phyloP scores from a whole-genome alignment of 768 basidiomycete genomes.

The Boletus reticulatus region DNA sequence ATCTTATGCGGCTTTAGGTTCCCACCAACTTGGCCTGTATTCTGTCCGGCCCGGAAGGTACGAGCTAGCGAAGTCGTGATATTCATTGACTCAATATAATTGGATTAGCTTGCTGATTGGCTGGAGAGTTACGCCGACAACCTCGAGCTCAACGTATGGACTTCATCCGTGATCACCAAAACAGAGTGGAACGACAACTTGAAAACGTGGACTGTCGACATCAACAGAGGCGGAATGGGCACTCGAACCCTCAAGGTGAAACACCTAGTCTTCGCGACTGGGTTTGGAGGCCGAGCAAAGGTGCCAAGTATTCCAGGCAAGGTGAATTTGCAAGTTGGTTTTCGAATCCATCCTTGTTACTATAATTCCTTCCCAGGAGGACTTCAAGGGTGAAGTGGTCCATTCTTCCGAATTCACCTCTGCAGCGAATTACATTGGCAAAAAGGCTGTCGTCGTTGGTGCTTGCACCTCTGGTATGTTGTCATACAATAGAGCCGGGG shows the following conservation, averaged over 20 bases:
- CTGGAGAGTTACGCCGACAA: slow-evolving; percentile 58
- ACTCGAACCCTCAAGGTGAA: slow-evolving; percentile 39
- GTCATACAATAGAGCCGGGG: neutral
- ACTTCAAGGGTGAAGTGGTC: slow-evolving; percentile 50
- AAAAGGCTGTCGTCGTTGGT: slow-evolving; percentile 67
- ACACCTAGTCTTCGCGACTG: slow-evolving; percentile 58
- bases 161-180: slow-evolving; percentile 42
- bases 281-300: slow-evolving; percentile 44
- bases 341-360: neutral
- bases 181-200: slow-evolving; percentile 37
- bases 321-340: slow-evolving; percentile 21
- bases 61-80: neutral
- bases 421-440: slow-evolving; percentile 50
- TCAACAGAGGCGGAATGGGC: slow-evolving; percentile 34
- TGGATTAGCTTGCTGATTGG: slow-evolving; percentile 57
- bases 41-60: slow-evolving; percentile 50
- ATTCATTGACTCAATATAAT: too few relatives aligned
- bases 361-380: slow-evolving; percentile 28
- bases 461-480: slow-evolving; percentile 59
- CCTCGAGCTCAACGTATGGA: slow-evolving; percentile 66
- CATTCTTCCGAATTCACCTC: slow-evolving; percentile 54
- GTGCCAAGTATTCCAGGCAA: slow-evolving; percentile 45
- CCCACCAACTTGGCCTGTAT: slow-evolving; percentile 55
- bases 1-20: slow-evolving; percentile 36
- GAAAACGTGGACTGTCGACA: slow-evolving; percentile 45